Conservation (phyloP, 2,329 filamentous ascomycete genomes). For the Aspergillus latus region DNA sequence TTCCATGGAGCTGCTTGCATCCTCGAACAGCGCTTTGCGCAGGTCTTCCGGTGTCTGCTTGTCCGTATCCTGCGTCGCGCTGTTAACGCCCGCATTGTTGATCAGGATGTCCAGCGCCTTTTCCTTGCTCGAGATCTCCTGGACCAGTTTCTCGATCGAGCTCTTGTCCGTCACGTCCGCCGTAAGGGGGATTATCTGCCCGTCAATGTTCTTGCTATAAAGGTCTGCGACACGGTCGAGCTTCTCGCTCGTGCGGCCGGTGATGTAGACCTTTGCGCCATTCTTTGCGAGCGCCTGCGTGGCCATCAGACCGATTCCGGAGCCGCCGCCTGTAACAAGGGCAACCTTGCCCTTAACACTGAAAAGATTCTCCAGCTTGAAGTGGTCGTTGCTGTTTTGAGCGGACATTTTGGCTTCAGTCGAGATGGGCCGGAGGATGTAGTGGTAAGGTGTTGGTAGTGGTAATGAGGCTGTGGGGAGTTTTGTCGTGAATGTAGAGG, state of each 20-base stretch:
- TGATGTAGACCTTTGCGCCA: constrained; percentile 63
- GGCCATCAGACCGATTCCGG: constrained; percentile 67
- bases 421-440: background rate
- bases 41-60: constrained; percentile 54
- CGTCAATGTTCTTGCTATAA: constrained; percentile 50
- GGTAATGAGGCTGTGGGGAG: background rate
- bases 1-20: constrained; percentile 58
- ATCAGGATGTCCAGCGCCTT: constrained; percentile 69
- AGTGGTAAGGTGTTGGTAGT: background rate
- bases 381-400: constrained; percentile 44
- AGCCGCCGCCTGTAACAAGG: constrained; percentile 61
- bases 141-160: constrained; percentile 57
- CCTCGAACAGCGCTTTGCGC: constrained; percentile 64
- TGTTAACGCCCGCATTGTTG: constrained; percentile 68
- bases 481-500: background rate
- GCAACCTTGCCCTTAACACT: constrained; percentile 50
- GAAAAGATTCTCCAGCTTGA: constrained; percentile 55
- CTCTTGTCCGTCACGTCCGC: constrained; percentile 66
- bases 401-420: constrained; percentile 21
- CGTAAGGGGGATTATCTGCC: constrained; percentile 60
- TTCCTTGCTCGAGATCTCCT: constrained; percentile 59
- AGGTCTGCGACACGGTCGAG: constrained; percentile 35
- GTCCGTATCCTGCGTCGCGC: constrained; percentile 56
- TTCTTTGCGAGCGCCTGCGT: constrained; percentile 59
- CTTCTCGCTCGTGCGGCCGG: constrained; percentile 50